phyloP scores from a whole-genome alignment of 2,329 filamentous ascomycete species.

The Epichloe brachyelytri region DNA sequence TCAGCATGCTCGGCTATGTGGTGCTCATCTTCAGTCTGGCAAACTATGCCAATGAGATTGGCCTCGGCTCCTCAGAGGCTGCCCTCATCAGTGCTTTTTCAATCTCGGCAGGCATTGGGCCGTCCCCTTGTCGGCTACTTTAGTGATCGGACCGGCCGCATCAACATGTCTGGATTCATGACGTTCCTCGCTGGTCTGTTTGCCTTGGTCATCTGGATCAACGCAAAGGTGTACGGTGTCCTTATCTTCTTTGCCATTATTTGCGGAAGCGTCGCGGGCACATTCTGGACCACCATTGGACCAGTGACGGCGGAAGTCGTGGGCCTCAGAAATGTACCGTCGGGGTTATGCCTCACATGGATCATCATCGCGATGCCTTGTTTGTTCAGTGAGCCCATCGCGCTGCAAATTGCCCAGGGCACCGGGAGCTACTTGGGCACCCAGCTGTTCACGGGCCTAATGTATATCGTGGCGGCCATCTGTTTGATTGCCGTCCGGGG shows the following conservation, averaged over 20 bases:
- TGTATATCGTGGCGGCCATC: slow-evolving; percentile 39
- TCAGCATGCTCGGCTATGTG: slow-evolving; percentile 61
- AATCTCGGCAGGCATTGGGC: slow-evolving; percentile 56
- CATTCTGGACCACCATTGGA: slow-evolving; percentile 55
- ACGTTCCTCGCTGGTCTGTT: slow-evolving; percentile 53
- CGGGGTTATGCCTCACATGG: slow-evolving; percentile 59
- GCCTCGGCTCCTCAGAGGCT: slow-evolving; percentile 53
- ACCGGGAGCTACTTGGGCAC: slow-evolving; percentile 36
- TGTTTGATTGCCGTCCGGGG: slow-evolving; percentile 22
- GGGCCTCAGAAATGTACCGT: slow-evolving; percentile 54
- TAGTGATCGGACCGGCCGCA: slow-evolving; percentile 54
- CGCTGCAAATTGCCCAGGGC: slow-evolving; percentile 35
- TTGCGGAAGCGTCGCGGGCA: slow-evolving; percentile 58
- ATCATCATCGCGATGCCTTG: slow-evolving; percentile 55
- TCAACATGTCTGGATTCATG: slow-evolving; percentile 57
- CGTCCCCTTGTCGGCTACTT: slow-evolving; percentile 61
- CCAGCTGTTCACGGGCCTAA: slow-evolving; percentile 46
- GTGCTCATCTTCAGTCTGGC: slow-evolving; percentile 66
- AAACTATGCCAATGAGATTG: slow-evolving; percentile 57
- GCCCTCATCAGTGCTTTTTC: slow-evolving; percentile 57
- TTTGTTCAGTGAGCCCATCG: slow-evolving; percentile 56
- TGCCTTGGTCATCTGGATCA: slow-evolving; percentile 60
- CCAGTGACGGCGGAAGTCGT: slow-evolving; percentile 65
- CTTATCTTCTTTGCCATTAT: slow-evolving; percentile 59
- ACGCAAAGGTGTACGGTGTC: slow-evolving; percentile 48